These are phyloP conservation scores for Ogataea allantospora DNA, from an alignment of 805 yeast genomes.

Conservation along the genomic window DNA sequence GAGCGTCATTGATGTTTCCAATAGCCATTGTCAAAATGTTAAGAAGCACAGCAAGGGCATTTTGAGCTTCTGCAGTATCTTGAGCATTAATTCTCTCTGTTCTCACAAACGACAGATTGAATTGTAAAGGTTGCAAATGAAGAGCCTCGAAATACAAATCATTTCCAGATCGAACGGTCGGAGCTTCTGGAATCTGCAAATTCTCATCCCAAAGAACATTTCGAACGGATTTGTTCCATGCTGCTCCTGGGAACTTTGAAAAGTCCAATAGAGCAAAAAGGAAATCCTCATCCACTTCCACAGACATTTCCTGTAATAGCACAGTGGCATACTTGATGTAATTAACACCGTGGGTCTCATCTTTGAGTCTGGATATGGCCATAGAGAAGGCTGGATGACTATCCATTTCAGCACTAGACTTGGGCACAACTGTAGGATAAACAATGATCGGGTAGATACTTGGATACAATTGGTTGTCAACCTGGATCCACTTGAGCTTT, in stretches of 20 bases:
- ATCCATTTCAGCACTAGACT: conserved; percentile 76
- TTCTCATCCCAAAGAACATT: conserved; percentile 56
- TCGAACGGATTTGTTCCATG: conserved; percentile 53
- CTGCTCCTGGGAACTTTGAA: conserved; percentile 75
- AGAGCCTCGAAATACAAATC: conserved; percentile 91
- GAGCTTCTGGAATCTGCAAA: conserved; percentile 71
- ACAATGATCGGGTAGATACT: conserved; percentile 83
- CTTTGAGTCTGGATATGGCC: conserved; percentile 79
- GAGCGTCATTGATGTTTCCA: conserved; percentile 96
- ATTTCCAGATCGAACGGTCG: conserved; percentile 45
- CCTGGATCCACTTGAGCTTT: conserved; percentile 91
- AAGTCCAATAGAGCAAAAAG: conserved; percentile 79
- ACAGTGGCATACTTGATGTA: conserved; percentile 91
- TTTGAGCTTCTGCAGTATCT: conserved; percentile 53
- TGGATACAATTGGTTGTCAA: conserved; percentile 89
- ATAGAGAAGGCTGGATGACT: conserved; percentile 90
- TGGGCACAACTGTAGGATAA: conserved; percentile 88
- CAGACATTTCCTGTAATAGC: conserved; percentile 83
- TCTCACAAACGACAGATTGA: conserved; percentile 87
- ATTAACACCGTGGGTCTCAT: conserved; percentile 84
- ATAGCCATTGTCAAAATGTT: conserved; percentile 93
- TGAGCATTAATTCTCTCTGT: conserved; percentile 75
- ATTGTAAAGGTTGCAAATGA: conserved; percentile 86
- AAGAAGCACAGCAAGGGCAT: conserved; percentile 70
- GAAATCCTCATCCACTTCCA: conserved; percentile 94